Conservation (phyloP, 257 asterid genomes). For the Petunia axillaris region DNA sequence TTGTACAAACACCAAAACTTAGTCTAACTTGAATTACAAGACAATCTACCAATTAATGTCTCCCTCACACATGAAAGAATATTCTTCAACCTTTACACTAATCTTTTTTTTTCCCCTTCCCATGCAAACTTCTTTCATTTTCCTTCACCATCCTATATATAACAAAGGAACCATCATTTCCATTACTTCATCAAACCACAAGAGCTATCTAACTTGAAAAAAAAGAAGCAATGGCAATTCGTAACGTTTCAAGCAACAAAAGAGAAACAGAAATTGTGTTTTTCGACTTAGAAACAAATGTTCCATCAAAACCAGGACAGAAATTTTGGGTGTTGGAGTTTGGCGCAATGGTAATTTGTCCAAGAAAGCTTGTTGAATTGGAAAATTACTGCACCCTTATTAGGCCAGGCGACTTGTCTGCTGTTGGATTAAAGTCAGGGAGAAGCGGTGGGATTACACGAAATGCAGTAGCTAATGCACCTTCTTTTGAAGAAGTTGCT, state of each 20-base stretch:
- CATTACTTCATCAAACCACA: constrained; percentile 8
- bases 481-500: constrained; percentile 73
- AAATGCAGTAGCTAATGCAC: constrained; percentile 63
- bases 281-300: constrained; percentile 88
- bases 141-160: not conserved
- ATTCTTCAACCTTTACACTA: constrained; percentile 35
- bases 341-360: constrained; percentile 85
- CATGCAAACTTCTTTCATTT: constrained; percentile 30
- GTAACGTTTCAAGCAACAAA: constrained; percentile 26
- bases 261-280: constrained; percentile 69
- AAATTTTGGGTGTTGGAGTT: constrained; percentile 74
- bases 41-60: constrained; percentile 52
- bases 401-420: constrained; percentile 70
- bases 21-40: constrained; percentile 77
- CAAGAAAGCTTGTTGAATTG: constrained; percentile 68
- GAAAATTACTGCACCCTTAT: constrained; percentile 84
- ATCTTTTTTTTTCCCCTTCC: constrained; percentile 25
- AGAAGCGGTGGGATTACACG: constrained; percentile 77
- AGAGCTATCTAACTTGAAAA: not conserved
- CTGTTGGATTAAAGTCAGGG: constrained; percentile 53
- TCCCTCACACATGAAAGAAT: constrained; percentile 42
- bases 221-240: constrained; percentile 38
- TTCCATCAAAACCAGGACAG: constrained; percentile 66
- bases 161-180: not conserved
- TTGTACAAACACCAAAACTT: constrained; percentile 47